phyloP scores from a whole-genome alignment of 2,329 filamentous ascomycete genomes.

The Verticillium tricorpus region DNA sequence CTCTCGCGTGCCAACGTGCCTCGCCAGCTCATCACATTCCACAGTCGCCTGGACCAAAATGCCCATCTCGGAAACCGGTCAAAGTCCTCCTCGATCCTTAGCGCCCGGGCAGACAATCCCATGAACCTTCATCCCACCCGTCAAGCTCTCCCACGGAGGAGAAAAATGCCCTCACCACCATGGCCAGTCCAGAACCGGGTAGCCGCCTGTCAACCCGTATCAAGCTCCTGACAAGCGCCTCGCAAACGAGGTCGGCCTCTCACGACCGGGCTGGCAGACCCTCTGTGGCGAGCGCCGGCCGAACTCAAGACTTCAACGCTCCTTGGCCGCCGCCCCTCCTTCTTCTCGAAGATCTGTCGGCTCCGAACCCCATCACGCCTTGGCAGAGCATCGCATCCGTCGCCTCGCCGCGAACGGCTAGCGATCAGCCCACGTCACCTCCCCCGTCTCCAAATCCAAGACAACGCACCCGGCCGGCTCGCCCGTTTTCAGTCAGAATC shows the following conservation, averaged over 20 bases:
- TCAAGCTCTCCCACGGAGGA: no score
- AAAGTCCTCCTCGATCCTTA: neutral
- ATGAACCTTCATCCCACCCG: no score
- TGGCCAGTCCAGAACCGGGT: no score
- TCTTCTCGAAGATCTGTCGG: neutral
- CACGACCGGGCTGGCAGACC: no score
- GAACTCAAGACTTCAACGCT: neutral
- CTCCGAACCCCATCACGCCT: neutral
- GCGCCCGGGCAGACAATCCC: neutral
- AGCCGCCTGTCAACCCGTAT: no score
- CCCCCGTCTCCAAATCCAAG: neutral
- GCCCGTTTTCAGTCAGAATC: neutral
- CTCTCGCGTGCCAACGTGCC: neutral
- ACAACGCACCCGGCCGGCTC: neutral
- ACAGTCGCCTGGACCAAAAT: neutral
- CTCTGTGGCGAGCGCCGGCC: no score
- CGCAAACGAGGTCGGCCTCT: no score
- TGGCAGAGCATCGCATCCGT: neutral
- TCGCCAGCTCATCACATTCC: neutral
- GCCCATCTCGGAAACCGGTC: neutral
- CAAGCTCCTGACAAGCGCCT: no score
- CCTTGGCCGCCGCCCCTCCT: neutral
- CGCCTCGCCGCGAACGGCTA: neutral
- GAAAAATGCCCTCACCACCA: no score
- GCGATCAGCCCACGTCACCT: neutral